Conservation (phyloP, 2,329 filamentous ascomycete genomes). For the Cryoendolithus antarcticus region DNA sequence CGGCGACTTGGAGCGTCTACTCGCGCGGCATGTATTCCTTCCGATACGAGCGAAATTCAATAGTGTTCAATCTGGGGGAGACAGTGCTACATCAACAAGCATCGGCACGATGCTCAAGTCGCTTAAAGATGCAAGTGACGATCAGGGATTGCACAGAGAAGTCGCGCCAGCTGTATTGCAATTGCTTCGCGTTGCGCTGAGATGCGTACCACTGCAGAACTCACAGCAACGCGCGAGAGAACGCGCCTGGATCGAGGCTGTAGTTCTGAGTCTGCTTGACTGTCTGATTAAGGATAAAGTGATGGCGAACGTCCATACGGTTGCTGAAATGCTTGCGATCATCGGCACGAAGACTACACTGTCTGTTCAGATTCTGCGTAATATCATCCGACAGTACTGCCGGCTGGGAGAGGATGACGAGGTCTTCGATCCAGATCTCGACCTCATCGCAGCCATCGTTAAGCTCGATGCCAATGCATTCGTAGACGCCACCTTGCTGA, state of each 20-base stretch:
- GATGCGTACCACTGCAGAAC: conserved; percentile 27
- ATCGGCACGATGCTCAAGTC: conserved; percentile 1
- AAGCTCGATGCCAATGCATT: conserved; percentile 36
- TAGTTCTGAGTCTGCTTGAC: conserved; percentile 26
- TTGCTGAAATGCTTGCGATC: conserved; percentile 15
- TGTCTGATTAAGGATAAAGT: conserved; percentile 14
- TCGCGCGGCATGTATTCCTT: conserved; percentile 31
- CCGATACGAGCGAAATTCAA: conserved; percentile 29
- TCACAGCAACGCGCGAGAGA: conserved; percentile 29
- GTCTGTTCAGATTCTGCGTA: conserved; percentile 8
- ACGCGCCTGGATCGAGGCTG: conserved; percentile 32
- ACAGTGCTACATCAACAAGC: conserved; percentile 4
- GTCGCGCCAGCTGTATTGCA: conserved; percentile 8
- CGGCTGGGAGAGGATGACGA: background rate
- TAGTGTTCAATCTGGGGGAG: conserved; percentile 1
- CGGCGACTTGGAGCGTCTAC: conserved; percentile 21
- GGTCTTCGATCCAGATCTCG: conserved; percentile 22
- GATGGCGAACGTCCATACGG: conserved; percentile 11
- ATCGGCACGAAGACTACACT: conserved; percentile 9
- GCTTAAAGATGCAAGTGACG: background rate
- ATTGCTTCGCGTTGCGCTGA: conserved; percentile 30
- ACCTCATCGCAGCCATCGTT: conserved; percentile 31
- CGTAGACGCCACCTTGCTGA: conserved; percentile 12
- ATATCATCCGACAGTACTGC: conserved; percentile 8
- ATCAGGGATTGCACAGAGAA: background rate